Conservation (phyloP, 129 eudicot species). For the Silybum marianum region DNA sequence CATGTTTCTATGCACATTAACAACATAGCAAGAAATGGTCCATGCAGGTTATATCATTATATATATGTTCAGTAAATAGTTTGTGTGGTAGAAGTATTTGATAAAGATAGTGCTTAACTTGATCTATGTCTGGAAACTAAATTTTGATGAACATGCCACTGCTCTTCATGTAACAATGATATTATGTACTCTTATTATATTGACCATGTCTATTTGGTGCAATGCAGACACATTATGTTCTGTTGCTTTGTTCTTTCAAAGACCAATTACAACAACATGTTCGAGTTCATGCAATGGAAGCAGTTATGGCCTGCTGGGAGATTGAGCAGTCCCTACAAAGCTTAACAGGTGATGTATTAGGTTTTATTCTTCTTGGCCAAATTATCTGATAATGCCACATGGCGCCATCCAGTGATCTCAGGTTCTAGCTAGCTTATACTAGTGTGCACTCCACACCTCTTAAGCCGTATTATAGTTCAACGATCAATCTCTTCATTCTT, state of each 20-base stretch:
- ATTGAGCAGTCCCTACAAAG: constrained; percentile 87
- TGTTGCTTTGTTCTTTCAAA: constrained; percentile 83
- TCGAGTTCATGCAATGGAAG: constrained; percentile 96
- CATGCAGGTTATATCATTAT: background rate
- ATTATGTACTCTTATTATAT: constrained; percentile 7
- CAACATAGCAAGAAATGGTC: background rate
- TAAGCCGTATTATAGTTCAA: too few relatives aligned
- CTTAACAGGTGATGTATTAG: constrained; percentile 63
- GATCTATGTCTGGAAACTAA: background rate
- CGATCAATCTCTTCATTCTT: too few relatives aligned
- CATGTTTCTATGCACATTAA: background rate
- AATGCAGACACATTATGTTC: constrained; percentile 84
- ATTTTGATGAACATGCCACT: background rate
- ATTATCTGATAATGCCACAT: background rate
- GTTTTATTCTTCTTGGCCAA: background rate
- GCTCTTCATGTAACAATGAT: constrained; percentile 3
- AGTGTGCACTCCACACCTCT: too few relatives aligned
- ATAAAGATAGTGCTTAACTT: background rate
- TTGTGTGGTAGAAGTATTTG: background rate
- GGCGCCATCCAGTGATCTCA: too few relatives aligned
- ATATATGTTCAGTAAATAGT: background rate
- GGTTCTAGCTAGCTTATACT: too few relatives aligned
- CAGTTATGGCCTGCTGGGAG: constrained; percentile 98
- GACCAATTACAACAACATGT: constrained; percentile 92
- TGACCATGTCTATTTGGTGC: constrained; percentile 4